Conservation (phyloP, 306 rosid genomes). For the Phaseolus lunatus region DNA sequence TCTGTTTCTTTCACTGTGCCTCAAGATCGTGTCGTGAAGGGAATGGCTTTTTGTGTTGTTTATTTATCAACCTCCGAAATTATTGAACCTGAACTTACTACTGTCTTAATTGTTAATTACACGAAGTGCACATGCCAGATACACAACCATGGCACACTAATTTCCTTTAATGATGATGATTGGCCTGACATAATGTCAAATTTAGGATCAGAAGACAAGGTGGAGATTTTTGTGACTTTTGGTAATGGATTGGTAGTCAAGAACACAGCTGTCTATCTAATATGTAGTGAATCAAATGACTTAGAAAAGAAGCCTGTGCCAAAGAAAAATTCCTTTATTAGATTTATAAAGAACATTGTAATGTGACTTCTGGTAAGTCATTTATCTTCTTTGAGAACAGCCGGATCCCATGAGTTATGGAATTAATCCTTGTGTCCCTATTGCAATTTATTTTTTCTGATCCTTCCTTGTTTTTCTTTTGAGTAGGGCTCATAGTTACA, state of each 20-base stretch:
- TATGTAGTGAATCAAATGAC: neutral
- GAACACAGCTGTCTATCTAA: neutral
- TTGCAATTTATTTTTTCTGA: no score
- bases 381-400: no score
- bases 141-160: neutral
- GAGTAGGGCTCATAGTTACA: no score
- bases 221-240: neutral
- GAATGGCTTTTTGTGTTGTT: slow-evolving; percentile 35
- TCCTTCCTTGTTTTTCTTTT: no score
- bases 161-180: neutral
- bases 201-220: neutral
- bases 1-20: slow-evolving; percentile 27
- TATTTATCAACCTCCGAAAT: slow-evolving; percentile 19
- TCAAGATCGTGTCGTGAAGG: neutral
- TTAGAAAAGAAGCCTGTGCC: neutral
- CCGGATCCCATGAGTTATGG: no score
- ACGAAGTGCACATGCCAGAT: slow-evolving; percentile 32
- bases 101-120: slow-evolving; percentile 27
- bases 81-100: neutral
- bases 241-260: neutral
- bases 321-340: no score
- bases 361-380: no score
- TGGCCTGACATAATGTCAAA: neutral
- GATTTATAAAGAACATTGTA: no score
- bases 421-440: no score